Conservation (phyloP, 2,329 filamentous ascomycete species). For the Penicillium rolfsii region DNA sequence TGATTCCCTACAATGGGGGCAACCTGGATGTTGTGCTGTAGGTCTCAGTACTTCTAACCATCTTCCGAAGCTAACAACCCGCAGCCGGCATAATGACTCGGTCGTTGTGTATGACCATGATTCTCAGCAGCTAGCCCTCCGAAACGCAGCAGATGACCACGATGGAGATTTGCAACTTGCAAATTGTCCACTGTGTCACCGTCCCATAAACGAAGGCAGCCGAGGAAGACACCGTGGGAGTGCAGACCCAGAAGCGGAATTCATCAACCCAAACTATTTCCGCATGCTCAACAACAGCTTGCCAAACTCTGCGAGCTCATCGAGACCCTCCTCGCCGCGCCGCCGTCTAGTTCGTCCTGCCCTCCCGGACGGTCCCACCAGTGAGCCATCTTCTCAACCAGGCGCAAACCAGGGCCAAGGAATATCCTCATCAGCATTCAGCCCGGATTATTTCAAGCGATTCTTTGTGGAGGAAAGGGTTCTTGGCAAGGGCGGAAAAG, state of each 20-base stretch:
- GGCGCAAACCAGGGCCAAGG: slow-evolving; percentile 56
- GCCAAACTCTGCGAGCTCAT: slow-evolving; percentile 53
- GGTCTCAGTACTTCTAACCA: slow-evolving; percentile 23
- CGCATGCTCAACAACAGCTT: slow-evolving; percentile 76
- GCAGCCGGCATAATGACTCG: slow-evolving; percentile 85
- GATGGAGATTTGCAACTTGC: slow-evolving; percentile 59
- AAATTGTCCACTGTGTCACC: slow-evolving; percentile 90
- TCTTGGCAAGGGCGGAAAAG: slow-evolving; percentile 87
- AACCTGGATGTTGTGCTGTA: slow-evolving; percentile 52
- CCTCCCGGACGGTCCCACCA: slow-evolving; percentile 50
- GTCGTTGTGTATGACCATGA: slow-evolving; percentile 87
- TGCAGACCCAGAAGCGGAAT: slow-evolving; percentile 59
- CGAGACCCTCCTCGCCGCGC: slow-evolving; percentile 53
- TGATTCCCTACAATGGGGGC: slow-evolving; percentile 47
- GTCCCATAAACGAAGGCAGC: slow-evolving; percentile 63
- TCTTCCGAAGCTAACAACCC: slow-evolving; percentile 19
- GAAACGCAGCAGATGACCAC: slow-evolving; percentile 57
- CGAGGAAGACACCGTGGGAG: slow-evolving; percentile 38
- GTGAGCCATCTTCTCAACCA: slow-evolving; percentile 51
- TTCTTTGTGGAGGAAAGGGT: slow-evolving; percentile 91
- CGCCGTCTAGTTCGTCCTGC: slow-evolving; percentile 52
- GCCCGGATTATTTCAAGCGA: slow-evolving; percentile 85
- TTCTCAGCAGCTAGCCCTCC: slow-evolving; percentile 83
- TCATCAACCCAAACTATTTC: slow-evolving; percentile 92
- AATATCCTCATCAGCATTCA: slow-evolving; percentile 86